Evolutionary conservation across 2,329 filamentous ascomycete species (phyloP), one percentile per base, ranked within the genome.

Genomic region (Hypoxylon sp.): DNA sequence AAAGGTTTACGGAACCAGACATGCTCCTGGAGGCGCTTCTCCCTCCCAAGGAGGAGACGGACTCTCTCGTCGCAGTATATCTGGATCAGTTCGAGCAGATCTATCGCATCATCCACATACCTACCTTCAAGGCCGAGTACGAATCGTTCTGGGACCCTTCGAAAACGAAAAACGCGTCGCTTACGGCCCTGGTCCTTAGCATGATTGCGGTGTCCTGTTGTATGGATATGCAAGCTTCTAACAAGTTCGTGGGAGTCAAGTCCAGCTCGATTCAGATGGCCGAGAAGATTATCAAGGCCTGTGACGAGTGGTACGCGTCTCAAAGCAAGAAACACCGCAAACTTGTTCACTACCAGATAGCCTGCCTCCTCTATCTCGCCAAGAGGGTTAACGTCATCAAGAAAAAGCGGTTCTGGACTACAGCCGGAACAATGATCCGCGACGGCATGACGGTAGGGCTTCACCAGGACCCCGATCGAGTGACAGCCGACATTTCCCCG

Each of bases 351-450:
- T 86, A 85, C 68, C 84, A 87, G 69, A 80, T 87, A 13, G 77
- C 79, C 10, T 86, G 84, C 63, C 73, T 87, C 26, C 67, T 84
- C n/a, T 86, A 85, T 62, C 78, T 87, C 2, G 83, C 81, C 38
- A 87, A 86, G 75, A 77, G 82, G 24, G 81, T 86, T 62, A 87
- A 87, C 71, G 83, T 81, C 2, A 80, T 87, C 62, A 85, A 86
- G 75, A 87, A 87, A 78, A 87, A 87, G 77, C 78, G 83, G 10
- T 86, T 84, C 70, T 87, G 84, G 84, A 84, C 82, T 13, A 77
- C 79, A 33, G 77, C 84, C 1, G 83, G 84, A 0, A 76, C 79
- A 4, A 74, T 87, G 53, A 79, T 85, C 11, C 82, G 83, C 43
- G 81, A 86, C 48, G 83, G 81, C 51, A 81, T 87, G 55, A 80